Base-by-base conservation (phyloP, 73 alveolate genomes). In the Symbiodinium pilosum region DNA sequence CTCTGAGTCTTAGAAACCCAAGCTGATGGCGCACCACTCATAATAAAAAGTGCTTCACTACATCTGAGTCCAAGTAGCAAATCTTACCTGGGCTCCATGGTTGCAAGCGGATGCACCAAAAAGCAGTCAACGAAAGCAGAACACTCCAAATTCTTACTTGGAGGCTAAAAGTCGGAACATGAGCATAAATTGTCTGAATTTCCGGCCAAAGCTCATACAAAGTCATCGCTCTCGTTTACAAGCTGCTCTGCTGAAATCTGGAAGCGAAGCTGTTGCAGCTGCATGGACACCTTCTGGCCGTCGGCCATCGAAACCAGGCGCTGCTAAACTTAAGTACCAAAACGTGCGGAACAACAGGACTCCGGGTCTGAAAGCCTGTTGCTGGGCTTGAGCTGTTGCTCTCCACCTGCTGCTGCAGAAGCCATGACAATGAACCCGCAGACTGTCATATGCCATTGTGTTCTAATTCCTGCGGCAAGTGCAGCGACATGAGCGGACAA, bases 191-290 rank as follows among this genome's bases (percentile, higher is more conserved):
- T 5, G 73, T 54, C 73, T 54, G 73, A 54, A 16, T 54, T 54
- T 26, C 20, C 73, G 26, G 73, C 73, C 73, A 12, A 16, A 30
- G 73, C 73, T 24, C 73, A 54, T 3, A 54, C 73, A 30, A 54
- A 54, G 26, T 54, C 73, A 16, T 54, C 73, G 20, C 73, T n/a
- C 26, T 54, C 73, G 34, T n/a, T 54, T 54, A 54, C 73, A 8
- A 54, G 73, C 73, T 54, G 73, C 73, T 54, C 73, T 54, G 73
- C 73, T 54, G 73, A 54, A 54, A 54, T 54, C 73, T 54, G 73
- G 73, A 54, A 54, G 20, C 73, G 73, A 54, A 54, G 73, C 73
- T 54, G 73, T n/a, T 54, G 73, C 73, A 54, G 73, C 73, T 54
- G 73, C 73, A 54, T 54, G 73, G 73, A 54, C 73, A 54, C 73